Evolutionary conservation across 2,329 filamentous ascomycete species (phyloP).

Genomic region (Colletotrichum sp.): DNA sequence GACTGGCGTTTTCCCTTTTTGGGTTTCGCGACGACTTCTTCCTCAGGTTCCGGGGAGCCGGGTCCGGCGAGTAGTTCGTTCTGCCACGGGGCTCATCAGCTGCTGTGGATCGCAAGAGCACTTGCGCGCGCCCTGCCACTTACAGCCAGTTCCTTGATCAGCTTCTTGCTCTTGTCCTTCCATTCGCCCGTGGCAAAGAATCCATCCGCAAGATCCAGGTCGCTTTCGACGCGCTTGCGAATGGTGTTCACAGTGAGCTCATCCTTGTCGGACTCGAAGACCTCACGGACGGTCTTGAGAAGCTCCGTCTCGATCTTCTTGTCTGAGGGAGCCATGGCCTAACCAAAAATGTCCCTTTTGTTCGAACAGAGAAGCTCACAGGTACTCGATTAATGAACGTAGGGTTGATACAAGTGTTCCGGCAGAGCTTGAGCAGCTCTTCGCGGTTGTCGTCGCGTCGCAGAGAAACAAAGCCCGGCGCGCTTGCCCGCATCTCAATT

Average conservation of each 20-base stretch:
- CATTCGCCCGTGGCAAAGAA: constrained; percentile 57
- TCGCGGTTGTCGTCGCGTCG: constrained; percentile 10
- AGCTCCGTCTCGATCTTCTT: constrained; percentile 51
- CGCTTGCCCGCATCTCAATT: not conserved
- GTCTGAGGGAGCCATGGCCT: constrained; percentile 44
- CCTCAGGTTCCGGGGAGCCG: not conserved
- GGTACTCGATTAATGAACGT: not conserved
- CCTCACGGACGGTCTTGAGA: constrained; percentile 47
- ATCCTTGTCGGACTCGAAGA: constrained; percentile 50
- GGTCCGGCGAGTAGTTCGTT: not conserved
- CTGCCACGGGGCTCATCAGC: not conserved
- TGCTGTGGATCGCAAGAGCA: too few species aligned
- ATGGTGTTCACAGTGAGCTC: constrained; percentile 62
- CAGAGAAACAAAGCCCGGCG: not conserved
- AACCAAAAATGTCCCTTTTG: too few species aligned
- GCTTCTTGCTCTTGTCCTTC: constrained; percentile 62
- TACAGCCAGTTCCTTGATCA: constrained; percentile 64
- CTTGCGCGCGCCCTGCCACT: constrained; percentile 27
- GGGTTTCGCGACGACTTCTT: constrained; percentile 23
- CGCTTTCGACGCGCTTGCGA: constrained; percentile 56
- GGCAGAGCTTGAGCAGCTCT: not conserved
- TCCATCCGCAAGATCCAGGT: constrained; percentile 51
- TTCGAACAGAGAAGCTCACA: not conserved
- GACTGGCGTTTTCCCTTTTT: constrained; percentile 39
- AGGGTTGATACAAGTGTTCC: not conserved